Evolutionary conservation across 2,329 filamentous ascomycete genomes (phyloP).

Genomic region (Cladosporium sp.): DNA sequence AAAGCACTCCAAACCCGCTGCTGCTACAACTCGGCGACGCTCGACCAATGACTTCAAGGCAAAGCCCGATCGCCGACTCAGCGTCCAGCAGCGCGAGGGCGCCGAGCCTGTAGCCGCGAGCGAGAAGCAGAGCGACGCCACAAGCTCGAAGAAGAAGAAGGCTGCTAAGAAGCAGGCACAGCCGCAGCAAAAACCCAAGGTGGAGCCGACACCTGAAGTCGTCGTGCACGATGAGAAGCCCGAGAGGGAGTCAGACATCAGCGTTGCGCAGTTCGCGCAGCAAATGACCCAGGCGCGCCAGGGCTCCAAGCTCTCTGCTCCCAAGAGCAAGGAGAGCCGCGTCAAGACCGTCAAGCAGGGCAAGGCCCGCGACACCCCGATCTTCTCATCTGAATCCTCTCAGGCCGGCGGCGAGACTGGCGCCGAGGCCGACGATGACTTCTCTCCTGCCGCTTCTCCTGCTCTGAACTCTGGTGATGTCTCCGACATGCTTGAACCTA

Average conservation of each 20-base stretch:
- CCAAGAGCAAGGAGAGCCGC: conserved; percentile 38
- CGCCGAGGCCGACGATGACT: conserved; percentile 77
- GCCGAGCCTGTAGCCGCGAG: neutral
- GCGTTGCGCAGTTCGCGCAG: conserved; percentile 74
- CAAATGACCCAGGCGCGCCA: conserved; percentile 71
- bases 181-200: conserved; percentile 21
- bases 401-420: conserved; percentile 70
- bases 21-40: neutral
- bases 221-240: conserved; percentile 34
- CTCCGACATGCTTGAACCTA: conserved; percentile 86
- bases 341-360: conserved; percentile 70
- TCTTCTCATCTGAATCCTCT: conserved; percentile 62
- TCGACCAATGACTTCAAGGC: conserved; percentile 17
- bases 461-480: conserved; percentile 65
- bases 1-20: conserved; percentile 16
- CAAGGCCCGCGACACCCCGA: conserved; percentile 35
- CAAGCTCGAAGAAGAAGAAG: conserved; percentile 38
- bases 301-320: conserved; percentile 58
- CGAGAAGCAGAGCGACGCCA: conserved; percentile 23
- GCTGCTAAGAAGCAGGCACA: conserved; percentile 28
- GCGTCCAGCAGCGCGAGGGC: conserved; percentile 9
- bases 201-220: conserved; percentile 29
- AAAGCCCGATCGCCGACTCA: conserved; percentile 14
- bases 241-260: conserved; percentile 61
- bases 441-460: conserved; percentile 70